These are phyloP conservation scores for Pseudogymnoascus sp. DNA, from an alignment of 2,329 filamentous ascomycete species.

Conservation along the genomic window DNA sequence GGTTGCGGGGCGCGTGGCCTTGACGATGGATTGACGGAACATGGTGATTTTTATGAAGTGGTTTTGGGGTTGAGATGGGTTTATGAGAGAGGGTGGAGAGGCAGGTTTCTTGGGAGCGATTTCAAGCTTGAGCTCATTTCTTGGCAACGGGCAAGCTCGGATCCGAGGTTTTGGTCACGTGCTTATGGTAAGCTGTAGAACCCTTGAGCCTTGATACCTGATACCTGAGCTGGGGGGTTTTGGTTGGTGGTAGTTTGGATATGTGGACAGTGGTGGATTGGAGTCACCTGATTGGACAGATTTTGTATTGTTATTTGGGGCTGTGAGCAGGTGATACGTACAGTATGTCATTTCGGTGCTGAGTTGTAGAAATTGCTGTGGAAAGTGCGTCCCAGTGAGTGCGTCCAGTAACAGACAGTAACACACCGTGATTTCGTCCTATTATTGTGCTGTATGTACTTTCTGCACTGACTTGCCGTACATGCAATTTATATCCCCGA, in stretches of 20 bases:
- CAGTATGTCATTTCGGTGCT: slow-evolving; percentile 2
- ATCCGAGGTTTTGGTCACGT: slow-evolving; percentile 10
- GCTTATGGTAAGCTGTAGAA: slow-evolving; percentile 2
- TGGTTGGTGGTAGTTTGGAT: slow-evolving; percentile 18
- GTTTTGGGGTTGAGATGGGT: slow-evolving; percentile 13
- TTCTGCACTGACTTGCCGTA: not conserved
- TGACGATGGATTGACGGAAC: slow-evolving; percentile 52
- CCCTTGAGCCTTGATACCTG: not conserved
- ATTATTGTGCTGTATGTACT: not conserved
- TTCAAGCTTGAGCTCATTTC: slow-evolving; percentile 12
- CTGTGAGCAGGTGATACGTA: slow-evolving; percentile 6
- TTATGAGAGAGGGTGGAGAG: slow-evolving; percentile 11
- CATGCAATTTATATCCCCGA: slow-evolving; percentile 1
- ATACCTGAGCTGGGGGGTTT: slow-evolving; percentile 13
- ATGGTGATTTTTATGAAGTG: slow-evolving; percentile 38
- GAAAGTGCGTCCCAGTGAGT: not conserved
- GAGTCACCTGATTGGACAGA: slow-evolving; percentile 1
- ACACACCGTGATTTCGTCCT: slow-evolving; percentile 1
- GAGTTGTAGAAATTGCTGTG: not conserved
- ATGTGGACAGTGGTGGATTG: slow-evolving; percentile 12
- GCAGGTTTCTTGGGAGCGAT: slow-evolving; percentile 18
- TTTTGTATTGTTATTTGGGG: slow-evolving; percentile 1
- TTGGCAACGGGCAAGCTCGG: slow-evolving; percentile 16
- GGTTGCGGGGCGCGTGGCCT: slow-evolving; percentile 39
- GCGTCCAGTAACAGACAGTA: not conserved